phyloP scores from a whole-genome alignment of 2,329 filamentous ascomycete species.

The Pseudogymnoascus sp. region DNA sequence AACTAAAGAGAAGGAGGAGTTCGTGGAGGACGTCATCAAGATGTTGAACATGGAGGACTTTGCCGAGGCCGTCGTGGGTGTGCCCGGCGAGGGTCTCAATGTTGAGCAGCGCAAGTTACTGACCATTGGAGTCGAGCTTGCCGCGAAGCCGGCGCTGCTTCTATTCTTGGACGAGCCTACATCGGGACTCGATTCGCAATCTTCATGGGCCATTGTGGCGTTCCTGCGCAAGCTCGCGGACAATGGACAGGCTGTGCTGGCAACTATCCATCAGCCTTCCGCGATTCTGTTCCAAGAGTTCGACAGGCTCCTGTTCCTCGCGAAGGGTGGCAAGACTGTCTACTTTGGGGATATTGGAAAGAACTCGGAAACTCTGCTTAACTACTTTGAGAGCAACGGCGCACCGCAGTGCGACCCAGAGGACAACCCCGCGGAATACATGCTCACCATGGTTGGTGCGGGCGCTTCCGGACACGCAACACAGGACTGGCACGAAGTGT shows the following conservation, averaged over 20 bases:
- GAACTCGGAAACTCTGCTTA: constrained; percentile 27
- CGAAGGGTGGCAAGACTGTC: constrained; percentile 67
- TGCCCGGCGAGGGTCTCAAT: constrained; percentile 79
- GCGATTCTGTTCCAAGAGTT: constrained; percentile 92
- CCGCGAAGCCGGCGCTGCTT: constrained; percentile 80
- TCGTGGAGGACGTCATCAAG: constrained; percentile 87
- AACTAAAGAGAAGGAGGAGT: constrained; percentile 70
- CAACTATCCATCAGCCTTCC: constrained; percentile 92
- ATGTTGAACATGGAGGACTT: constrained; percentile 86
- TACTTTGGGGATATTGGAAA: constrained; percentile 74
- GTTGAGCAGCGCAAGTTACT: constrained; percentile 66
- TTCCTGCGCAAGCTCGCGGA: constrained; percentile 84
- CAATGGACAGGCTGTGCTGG: constrained; percentile 82
- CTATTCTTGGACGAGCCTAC: constrained; percentile 94
- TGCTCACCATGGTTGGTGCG: constrained; percentile 44
- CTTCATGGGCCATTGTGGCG: constrained; percentile 85
- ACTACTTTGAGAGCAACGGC: constrained; percentile 70
- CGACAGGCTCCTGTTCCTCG: constrained; percentile 70
- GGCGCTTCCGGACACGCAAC: constrained; percentile 52
- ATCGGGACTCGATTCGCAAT: constrained; percentile 87
- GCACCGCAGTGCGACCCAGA: constrained; percentile 55
- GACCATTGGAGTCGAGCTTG: constrained; percentile 93
- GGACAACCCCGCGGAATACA: constrained; percentile 78
- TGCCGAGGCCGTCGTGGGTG: constrained; percentile 84
- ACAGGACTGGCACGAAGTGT: constrained; percentile 46